These are phyloP conservation scores for Melocanna baccifera DNA, from an alignment of 176 grass and related monocot species.

Conservation along the genomic window DNA sequence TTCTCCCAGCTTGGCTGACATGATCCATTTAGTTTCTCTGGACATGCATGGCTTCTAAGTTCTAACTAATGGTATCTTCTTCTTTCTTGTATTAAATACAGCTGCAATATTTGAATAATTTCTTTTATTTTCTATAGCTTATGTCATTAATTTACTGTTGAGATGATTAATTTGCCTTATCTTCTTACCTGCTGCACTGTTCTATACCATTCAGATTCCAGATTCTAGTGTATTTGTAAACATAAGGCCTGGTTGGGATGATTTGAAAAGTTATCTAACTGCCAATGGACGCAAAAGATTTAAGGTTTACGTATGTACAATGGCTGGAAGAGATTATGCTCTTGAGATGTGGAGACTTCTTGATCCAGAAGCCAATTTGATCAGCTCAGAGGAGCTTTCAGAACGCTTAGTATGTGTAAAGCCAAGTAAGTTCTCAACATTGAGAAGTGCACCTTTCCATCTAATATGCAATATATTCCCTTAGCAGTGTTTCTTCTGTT, in stretches of 20 bases:
- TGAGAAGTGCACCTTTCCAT: background rate
- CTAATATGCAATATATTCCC: background rate
- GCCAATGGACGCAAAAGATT: conserved; percentile 51
- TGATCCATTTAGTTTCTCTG: too few species aligned
- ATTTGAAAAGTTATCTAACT: conserved; percentile 60
- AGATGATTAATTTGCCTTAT: background rate
- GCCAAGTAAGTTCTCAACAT: conserved; percentile 36
- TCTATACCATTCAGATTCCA: conserved; percentile 32
- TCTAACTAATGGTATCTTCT: background rate
- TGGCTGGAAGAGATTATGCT: conserved; percentile 68
- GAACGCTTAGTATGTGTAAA: conserved; percentile 56
- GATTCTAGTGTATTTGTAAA: conserved; percentile 60
- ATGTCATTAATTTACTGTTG: background rate
- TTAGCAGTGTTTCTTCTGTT: background rate
- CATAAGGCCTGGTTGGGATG: conserved; percentile 62
- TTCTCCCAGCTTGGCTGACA: too few species aligned
- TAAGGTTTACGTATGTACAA: conserved; percentile 72
- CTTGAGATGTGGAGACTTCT: conserved; percentile 73
- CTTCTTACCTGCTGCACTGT: background rate
- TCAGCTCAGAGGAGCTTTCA: conserved; percentile 42
- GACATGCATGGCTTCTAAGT: background rate
- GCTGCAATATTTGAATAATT: too few species aligned
- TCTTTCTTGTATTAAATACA: too few species aligned
- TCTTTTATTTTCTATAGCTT: background rate
- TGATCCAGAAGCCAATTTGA: conserved; percentile 50